Conservation (phyloP, 495 filamentous ascomycete species). For the Penicillium nucicola region DNA sequence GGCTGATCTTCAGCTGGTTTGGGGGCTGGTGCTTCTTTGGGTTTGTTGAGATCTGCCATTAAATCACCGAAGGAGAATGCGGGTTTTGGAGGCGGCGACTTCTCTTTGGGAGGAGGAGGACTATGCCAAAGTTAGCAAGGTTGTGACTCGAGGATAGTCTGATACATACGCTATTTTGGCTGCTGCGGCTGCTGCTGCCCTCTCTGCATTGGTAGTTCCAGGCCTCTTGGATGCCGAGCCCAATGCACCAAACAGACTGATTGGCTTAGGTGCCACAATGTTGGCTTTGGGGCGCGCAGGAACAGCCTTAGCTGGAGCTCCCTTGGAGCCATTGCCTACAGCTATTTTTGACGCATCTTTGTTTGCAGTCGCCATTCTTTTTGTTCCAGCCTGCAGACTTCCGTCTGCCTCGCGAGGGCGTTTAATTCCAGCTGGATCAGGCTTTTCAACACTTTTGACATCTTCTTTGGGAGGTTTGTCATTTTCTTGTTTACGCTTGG, state of each 20-base stretch:
- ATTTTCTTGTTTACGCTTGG: constrained; percentile 46
- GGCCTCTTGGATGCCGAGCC: constrained; percentile 61
- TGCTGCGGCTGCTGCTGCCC: constrained; percentile 46
- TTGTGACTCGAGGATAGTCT: background rate
- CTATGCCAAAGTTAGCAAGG: constrained; percentile 23
- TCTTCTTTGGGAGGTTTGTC: constrained; percentile 36
- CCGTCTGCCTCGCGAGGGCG: constrained; percentile 41
- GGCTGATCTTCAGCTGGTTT: constrained; percentile 52
- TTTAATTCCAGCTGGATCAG: constrained; percentile 44
- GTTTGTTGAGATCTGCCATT: constrained; percentile 65
- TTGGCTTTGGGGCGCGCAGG: constrained; percentile 44
- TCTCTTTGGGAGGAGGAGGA: constrained; percentile 30
- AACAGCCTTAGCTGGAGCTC: constrained; percentile 21
- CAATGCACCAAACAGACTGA: constrained; percentile 55
- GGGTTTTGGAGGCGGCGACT: constrained; percentile 39
- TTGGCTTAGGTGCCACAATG: constrained; percentile 54
- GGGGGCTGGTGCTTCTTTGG: constrained; percentile 52
- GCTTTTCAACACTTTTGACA: constrained; percentile 10
- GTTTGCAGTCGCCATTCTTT: constrained; percentile 36
- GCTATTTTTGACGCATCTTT: constrained; percentile 27
- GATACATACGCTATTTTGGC: constrained; percentile 40
- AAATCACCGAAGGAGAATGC: constrained; percentile 54
- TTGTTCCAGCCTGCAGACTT: constrained; percentile 34
- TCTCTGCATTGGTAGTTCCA: constrained; percentile 53
- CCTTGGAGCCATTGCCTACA: constrained; percentile 25